phyloP scores from a whole-genome alignment of 2,329 filamentous ascomycete species.

The Pseudogymnoascus sp. region DNA sequence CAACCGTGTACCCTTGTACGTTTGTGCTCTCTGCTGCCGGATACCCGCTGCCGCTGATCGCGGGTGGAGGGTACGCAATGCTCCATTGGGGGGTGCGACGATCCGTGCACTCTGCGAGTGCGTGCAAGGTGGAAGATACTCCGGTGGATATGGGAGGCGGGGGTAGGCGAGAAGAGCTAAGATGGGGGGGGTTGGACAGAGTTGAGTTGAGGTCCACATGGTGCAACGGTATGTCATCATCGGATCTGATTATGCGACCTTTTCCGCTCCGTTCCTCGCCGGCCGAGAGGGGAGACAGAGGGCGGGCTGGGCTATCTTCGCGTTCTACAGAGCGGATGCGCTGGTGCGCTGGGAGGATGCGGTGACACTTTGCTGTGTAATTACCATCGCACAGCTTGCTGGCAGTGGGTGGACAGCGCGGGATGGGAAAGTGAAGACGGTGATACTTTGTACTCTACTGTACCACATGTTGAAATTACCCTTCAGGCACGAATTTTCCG shows the following conservation, averaged over 20 bases:
- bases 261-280: neutral
- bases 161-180: neutral
- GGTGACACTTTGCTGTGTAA: neutral
- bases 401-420: neutral
- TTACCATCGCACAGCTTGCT: neutral
- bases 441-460: neutral
- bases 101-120: neutral
- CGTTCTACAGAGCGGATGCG: neutral
- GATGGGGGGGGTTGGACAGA: neutral
- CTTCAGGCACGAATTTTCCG: neutral
- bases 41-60: neutral
- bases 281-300: neutral
- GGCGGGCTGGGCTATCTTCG: neutral
- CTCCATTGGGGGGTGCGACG: neutral
- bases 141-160: neutral
- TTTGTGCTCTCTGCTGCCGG: neutral
- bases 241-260: neutral
- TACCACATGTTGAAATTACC: neutral
- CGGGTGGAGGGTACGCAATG: neutral
- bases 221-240: neutral
- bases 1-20: neutral
- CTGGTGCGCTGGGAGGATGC: neutral
- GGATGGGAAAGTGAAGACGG: neutral
- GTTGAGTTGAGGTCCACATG: neutral
- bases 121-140: neutral